These are phyloP conservation scores for Arthrinium phaeospermum DNA, from an alignment of 2,329 filamentous ascomycete genomes.

Conservation along the genomic window DNA sequence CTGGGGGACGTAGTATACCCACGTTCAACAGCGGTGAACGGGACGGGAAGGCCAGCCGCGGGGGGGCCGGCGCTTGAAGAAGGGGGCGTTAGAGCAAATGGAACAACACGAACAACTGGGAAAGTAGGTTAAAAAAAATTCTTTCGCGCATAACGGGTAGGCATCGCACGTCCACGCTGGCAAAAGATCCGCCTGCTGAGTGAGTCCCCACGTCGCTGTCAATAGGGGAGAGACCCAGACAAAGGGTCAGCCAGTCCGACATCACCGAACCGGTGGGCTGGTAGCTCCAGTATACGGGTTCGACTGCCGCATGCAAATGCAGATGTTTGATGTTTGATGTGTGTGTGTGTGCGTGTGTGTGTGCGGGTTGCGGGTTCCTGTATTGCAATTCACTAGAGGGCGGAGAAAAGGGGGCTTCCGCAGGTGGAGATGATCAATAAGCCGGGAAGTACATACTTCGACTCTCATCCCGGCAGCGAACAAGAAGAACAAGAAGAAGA, in stretches of 20 bases:
- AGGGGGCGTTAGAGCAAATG: background rate
- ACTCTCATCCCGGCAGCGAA: too few species aligned
- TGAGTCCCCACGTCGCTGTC: background rate
- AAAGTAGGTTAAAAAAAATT: background rate
- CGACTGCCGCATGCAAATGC: background rate
- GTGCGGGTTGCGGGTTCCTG: background rate
- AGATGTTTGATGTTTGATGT: background rate
- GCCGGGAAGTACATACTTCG: background rate
- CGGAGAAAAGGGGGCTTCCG: conserved; percentile 10
- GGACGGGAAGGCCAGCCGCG: background rate
- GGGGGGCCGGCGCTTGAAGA: background rate
- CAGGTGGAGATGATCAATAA: background rate
- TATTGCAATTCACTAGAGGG: background rate
- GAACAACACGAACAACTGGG: background rate
- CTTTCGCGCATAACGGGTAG: background rate
- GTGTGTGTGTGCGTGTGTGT: too few species aligned
- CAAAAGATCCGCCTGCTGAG: background rate
- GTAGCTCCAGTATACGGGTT: background rate
- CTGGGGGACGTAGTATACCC: background rate
- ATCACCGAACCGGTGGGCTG: conserved; percentile 7
- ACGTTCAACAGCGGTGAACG: conserved; percentile 1
- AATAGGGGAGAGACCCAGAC: background rate
- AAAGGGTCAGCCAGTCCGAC: background rate
- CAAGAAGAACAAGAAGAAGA: background rate
- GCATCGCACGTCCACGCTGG: conserved; percentile 2